These are phyloP conservation scores for Dianthus caryophyllus DNA, from an alignment of 148 eudicot genomes.

Conservation along the genomic window DNA sequence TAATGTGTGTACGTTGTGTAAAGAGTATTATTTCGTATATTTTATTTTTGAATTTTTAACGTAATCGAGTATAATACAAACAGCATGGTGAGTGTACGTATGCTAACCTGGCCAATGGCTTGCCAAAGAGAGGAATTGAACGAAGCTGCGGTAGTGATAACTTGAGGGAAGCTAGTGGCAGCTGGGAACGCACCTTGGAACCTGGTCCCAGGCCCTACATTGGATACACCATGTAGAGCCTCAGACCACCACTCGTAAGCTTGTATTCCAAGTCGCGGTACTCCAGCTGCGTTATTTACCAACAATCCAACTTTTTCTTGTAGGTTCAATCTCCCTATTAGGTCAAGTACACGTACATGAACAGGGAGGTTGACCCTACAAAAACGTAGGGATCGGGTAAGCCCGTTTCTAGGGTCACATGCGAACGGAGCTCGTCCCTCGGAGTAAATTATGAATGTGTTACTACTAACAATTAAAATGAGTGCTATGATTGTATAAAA, in stretches of 20 bases:
- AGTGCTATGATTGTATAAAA: constrained; percentile 10
- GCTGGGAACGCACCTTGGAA: constrained; percentile 62
- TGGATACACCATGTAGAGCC: constrained; percentile 89
- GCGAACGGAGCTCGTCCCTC: constrained; percentile 60
- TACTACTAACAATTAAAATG: neutral
- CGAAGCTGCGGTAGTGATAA: constrained; percentile 81
- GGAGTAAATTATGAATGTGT: neutral
- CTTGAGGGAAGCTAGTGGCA: constrained; percentile 94
- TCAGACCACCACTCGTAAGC: constrained; percentile 99
- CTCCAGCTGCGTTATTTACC: constrained; percentile 69
- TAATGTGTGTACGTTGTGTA: too few species aligned
- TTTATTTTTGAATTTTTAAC: too few species aligned
- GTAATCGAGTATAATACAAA: too few species aligned
- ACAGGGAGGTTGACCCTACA: constrained; percentile 50
- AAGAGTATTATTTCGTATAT: too few species aligned
- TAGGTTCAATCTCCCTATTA: constrained; percentile 62
- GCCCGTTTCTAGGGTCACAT: constrained; percentile 51
- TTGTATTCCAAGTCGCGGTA: constrained; percentile 64
- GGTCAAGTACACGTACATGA: constrained; percentile 47
- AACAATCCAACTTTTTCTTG: constrained; percentile 60
- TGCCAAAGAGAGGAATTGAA: constrained; percentile 79
- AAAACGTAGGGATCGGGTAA: constrained; percentile 47
- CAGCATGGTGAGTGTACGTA: neutral
- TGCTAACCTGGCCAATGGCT: constrained; percentile 74
- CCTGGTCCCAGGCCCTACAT: constrained; percentile 75